Conservation (phyloP, 1,139 yeast genomes). For the Zhuliangozyma blackwelliae region DNA sequence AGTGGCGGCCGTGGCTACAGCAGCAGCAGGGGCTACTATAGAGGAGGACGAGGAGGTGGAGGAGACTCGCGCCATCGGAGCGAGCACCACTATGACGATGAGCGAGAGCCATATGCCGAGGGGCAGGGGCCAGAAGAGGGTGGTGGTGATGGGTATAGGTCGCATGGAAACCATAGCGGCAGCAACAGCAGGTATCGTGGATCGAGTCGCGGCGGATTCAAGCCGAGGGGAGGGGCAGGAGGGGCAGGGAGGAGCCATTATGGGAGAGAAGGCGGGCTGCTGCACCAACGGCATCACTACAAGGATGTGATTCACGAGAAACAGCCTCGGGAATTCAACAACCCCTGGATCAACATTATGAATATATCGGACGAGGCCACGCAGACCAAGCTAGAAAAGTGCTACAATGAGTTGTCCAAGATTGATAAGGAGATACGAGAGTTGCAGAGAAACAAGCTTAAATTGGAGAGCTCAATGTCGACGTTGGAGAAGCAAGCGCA, state of each 20-base stretch:
- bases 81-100: too few relatives aligned
- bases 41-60: conserved; percentile 6
- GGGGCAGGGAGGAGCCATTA: background rate
- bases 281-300: conserved; percentile 5
- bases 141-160: too few relatives aligned
- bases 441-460: conserved; percentile 21
- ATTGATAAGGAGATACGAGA: conserved; percentile 25
- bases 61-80: too few relatives aligned
- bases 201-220: too few relatives aligned
- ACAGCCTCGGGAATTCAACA: conserved; percentile 16
- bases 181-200: too few relatives aligned
- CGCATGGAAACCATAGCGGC: too few relatives aligned
- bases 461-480: conserved; percentile 19
- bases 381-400: conserved; percentile 17
- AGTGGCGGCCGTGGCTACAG: conserved; percentile 27
- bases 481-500: conserved; percentile 25
- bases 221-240: background rate
- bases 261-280: background rate
- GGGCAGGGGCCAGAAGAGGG: too few relatives aligned
- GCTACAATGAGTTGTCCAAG: conserved; percentile 15
- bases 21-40: conserved; percentile 8
- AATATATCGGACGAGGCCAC: conserved; percentile 19
- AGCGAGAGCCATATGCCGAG: too few relatives aligned
- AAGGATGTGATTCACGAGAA: conserved; percentile 9
- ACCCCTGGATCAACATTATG: conserved; percentile 27